phyloP scores from a whole-genome alignment of 305 asterid species.

The Petunia hybrid region DNA sequence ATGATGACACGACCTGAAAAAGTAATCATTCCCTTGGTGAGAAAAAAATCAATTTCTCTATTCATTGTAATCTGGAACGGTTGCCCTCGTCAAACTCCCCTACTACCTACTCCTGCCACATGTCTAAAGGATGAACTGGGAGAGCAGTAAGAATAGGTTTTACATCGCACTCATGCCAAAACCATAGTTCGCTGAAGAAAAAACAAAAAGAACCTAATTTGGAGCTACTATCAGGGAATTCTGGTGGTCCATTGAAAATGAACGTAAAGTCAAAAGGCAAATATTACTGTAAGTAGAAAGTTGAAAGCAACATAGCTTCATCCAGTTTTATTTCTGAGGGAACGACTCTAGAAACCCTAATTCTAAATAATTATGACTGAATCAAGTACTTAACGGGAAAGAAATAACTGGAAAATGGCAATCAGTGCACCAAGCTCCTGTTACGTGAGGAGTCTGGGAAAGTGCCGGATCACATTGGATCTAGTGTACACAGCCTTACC shows the following conservation, averaged over 20 bases:
- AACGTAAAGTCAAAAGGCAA: not conserved
- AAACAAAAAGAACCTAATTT: not conserved
- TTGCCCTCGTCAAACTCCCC: no score
- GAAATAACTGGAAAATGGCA: not conserved
- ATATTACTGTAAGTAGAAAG: not conserved
- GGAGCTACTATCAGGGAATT: not conserved
- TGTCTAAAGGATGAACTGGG: not conserved
- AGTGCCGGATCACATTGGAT: not conserved
- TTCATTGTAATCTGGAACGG: no score
- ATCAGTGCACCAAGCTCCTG: not conserved
- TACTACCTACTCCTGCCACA: not conserved
- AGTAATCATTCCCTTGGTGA: no score
- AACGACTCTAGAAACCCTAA: conserved; percentile 9
- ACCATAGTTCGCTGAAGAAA: not conserved
- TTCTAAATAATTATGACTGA: conserved; percentile 9
- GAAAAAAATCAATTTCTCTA: no score
- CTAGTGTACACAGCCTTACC: not conserved
- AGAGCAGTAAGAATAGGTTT: not conserved
- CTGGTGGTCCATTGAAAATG: not conserved
- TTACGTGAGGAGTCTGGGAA: not conserved
- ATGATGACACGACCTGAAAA: no score
- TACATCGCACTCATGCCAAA: not conserved
- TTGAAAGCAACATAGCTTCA: conserved; percentile 7
- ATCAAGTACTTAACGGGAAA: not conserved
- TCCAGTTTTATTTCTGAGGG: not conserved